Conservation (phyloP, 495 filamentous ascomycete species). For the Sordaria brevicollis region DNA sequence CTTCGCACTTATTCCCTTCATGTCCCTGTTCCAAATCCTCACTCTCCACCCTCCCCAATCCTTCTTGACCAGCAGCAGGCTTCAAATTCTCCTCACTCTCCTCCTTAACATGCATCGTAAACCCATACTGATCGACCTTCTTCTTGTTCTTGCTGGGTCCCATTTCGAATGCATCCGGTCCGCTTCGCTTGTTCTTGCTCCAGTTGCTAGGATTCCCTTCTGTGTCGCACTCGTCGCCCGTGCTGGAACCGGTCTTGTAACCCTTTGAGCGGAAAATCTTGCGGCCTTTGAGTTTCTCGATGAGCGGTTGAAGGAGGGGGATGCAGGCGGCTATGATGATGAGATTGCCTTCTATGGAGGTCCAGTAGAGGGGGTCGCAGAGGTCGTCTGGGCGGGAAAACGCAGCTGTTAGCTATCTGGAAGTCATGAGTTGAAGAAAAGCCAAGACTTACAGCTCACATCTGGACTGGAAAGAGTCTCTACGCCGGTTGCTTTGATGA, state of each 20-base stretch:
- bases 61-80: too few relatives aligned
- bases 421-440: too few relatives aligned
- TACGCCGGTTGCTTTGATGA: not conserved
- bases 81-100: not conserved
- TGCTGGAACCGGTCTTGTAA: not conserved
- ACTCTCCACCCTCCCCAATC: not conserved
- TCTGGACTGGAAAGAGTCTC: not conserved
- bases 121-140: not conserved
- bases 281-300: slow-evolving; percentile 12
- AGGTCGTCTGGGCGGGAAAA: not conserved
- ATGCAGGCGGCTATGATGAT: slow-evolving; percentile 41
- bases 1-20: not conserved
- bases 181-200: not conserved
- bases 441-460: not conserved
- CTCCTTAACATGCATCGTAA: not conserved
- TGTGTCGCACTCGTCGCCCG: not conserved
- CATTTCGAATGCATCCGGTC: not conserved
- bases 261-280: not conserved
- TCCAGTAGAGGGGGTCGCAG: not conserved
- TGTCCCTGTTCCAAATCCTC: too few relatives aligned
- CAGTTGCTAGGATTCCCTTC: not conserved
- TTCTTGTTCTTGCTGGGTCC: not conserved
- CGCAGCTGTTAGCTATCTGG: not conserved
- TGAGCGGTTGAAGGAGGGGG: slow-evolving; percentile 34
- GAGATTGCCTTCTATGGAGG: slow-evolving; percentile 31